These are phyloP conservation scores for Tolypocladium pustulatum DNA, from an alignment of 2,329 filamentous ascomycete genomes.

Conservation along the genomic window DNA sequence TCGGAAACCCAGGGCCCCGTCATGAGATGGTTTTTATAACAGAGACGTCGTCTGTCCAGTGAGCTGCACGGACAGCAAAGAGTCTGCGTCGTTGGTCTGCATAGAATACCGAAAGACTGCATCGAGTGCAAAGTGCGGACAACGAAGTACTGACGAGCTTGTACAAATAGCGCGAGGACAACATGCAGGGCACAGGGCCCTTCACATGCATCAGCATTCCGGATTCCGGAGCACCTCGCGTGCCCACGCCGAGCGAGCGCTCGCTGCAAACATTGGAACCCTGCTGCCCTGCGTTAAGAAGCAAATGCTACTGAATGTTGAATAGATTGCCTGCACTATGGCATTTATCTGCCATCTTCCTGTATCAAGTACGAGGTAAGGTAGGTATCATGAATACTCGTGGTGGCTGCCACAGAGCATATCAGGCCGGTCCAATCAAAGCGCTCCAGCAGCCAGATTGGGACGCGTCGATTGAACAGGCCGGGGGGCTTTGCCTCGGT, in stretches of 20 bases:
- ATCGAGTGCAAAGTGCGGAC: neutral
- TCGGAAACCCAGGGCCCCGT: too few relatives aligned
- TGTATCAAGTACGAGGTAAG: neutral
- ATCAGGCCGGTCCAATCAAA: neutral
- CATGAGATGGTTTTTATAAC: neutral
- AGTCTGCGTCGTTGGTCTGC: too few relatives aligned
- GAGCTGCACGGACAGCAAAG: neutral
- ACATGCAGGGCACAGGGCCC: neutral
- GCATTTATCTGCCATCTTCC: too few relatives aligned
- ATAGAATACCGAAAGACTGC: too few relatives aligned
- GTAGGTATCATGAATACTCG: neutral
- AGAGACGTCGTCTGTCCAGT: neutral
- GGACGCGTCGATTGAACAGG: neutral
- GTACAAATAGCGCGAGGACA: neutral
- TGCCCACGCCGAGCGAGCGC: neutral
- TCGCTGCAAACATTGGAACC: neutral
- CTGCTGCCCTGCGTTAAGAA: neutral
- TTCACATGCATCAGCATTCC: neutral
- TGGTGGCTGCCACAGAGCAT: neutral
- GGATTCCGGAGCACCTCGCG: neutral
- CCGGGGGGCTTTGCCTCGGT: neutral
- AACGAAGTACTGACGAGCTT: too few relatives aligned
- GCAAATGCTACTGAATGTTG: neutral
- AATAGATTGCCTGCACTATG: too few relatives aligned
- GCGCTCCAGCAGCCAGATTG: neutral